A percentile compares a stretch with the other conserved stretches of the same genome.
Conservation (phyloP, 305 asterid species). For the Fraxinus floribunda region DNA sequence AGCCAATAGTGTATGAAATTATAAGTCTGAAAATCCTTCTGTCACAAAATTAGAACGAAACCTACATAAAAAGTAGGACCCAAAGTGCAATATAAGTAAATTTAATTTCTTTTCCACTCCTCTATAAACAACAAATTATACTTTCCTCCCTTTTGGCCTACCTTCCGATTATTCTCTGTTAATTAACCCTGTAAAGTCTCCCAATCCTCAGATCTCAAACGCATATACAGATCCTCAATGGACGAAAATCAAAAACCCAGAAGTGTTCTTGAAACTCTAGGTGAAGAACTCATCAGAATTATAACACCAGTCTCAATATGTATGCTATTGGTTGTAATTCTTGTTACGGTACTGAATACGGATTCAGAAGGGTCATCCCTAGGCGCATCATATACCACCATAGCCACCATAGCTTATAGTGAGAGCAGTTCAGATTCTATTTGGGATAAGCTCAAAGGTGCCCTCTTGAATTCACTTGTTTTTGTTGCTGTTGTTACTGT, state of each 20-base stretch:
- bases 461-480: slow-evolving; percentile 81
- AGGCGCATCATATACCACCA: slow-evolving; percentile 43
- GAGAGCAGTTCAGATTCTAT: slow-evolving; percentile 73
- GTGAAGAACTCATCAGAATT: slow-evolving; percentile 89
- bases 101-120: no score
- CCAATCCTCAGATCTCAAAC: neutral
- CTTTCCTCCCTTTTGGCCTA: no score
- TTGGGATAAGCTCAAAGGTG: slow-evolving; percentile 96
- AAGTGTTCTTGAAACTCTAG: slow-evolving; percentile 65
- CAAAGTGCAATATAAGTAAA: no score
- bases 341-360: slow-evolving; percentile 62
- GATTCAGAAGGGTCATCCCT: slow-evolving; percentile 35
- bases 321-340: slow-evolving; percentile 75
- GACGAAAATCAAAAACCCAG: slow-evolving; percentile 55
- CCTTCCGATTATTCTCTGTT: no score
- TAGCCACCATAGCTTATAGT: slow-evolving; percentile 76
- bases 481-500: slow-evolving; percentile 74
- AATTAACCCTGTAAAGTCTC: neutral
- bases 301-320: slow-evolving; percentile 89
- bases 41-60: no score
- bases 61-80: no score
- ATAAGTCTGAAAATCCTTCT: no score
- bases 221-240: slow-evolving; percentile 41
- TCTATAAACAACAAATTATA: no score
- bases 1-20: no score